Percentiles rank a stretch among this genome's conserved stretches.
phyloP scores from a whole-genome alignment of 78 protist genomes.

The Dictyostelium capitatum region DNA sequence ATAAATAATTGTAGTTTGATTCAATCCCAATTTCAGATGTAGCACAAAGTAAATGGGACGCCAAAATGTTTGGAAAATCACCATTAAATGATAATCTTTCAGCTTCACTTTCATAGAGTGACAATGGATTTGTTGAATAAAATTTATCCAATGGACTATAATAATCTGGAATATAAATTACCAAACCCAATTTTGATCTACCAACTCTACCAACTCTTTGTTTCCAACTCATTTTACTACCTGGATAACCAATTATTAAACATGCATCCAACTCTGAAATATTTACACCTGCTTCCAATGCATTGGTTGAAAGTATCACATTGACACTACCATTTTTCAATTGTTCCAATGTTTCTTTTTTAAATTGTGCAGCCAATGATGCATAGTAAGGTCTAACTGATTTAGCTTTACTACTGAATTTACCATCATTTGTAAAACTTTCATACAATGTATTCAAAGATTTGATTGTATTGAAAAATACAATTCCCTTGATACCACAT shows the following conservation, averaged over 20 bases:
- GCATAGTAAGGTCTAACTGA: slow-evolving; percentile 68
- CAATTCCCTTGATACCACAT: slow-evolving; percentile 43
- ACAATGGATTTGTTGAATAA: slow-evolving; percentile 17
- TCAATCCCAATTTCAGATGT: slow-evolving; percentile 53
- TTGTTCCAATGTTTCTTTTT: slow-evolving; percentile 54
- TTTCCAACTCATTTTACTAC: slow-evolving; percentile 75
- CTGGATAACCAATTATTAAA: slow-evolving; percentile 77
- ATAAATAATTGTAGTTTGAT: background rate
- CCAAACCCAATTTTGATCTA: slow-evolving; percentile 53
- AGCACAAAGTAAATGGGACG: slow-evolving; percentile 51
- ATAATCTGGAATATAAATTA: slow-evolving; percentile 24
- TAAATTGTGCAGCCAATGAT: background rate
- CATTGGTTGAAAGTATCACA: slow-evolving; percentile 76
- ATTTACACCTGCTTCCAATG: slow-evolving; percentile 87
- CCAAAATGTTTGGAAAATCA: slow-evolving; percentile 60
- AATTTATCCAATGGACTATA: slow-evolving; percentile 50
- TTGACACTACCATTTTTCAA: slow-evolving; percentile 53
- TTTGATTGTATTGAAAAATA: slow-evolving; percentile 71
- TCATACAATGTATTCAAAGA: slow-evolving; percentile 21
- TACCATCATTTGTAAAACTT: background rate
- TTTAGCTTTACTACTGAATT: background rate
- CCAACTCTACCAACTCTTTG: slow-evolving; percentile 74
- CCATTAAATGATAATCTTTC: slow-evolving; percentile 66
- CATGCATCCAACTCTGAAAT: slow-evolving; percentile 84
- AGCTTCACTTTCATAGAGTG: slow-evolving; percentile 40